A percentile compares a stretch with the other conserved stretches of the same genome.
These are phyloP conservation scores for Microsporum ferrugineum DNA, from an alignment of 2,329 filamentous ascomycete genomes.

Conservation along the genomic window DNA sequence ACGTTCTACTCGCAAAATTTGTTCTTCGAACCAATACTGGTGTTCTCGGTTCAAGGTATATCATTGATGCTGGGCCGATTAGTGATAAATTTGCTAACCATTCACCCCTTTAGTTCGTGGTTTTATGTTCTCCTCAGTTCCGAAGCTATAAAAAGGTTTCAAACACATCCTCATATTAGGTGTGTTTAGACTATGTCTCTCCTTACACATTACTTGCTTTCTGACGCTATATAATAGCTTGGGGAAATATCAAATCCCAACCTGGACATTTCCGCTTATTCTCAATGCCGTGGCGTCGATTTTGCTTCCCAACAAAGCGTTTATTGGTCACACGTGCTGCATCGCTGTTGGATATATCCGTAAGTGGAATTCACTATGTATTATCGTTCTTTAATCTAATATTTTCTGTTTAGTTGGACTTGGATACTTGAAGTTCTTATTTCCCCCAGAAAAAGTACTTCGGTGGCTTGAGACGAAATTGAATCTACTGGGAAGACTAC, in stretches of 20 bases:
- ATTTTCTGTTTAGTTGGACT: slow-evolving; percentile 53
- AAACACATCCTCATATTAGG: slow-evolving; percentile 65
- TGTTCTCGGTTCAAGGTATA: slow-evolving; percentile 72
- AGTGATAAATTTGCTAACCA: background rate
- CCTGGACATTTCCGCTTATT: slow-evolving; percentile 80
- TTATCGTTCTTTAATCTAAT: slow-evolving; percentile 6
- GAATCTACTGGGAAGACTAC: slow-evolving; percentile 69
- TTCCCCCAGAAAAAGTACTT: slow-evolving; percentile 77
- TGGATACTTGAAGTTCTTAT: slow-evolving; percentile 78
- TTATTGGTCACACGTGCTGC: slow-evolving; percentile 77
- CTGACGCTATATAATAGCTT: slow-evolving; percentile 33
- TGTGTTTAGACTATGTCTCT: slow-evolving; percentile 20
- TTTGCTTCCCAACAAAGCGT: slow-evolving; percentile 67
- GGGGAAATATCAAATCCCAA: slow-evolving; percentile 63
- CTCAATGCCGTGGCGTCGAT: slow-evolving; percentile 63
- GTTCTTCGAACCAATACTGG: slow-evolving; percentile 60
- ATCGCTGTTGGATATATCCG: slow-evolving; percentile 77
- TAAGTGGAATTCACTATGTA: slow-evolving; percentile 34
- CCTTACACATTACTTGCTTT: background rate
- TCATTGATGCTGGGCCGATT: background rate
- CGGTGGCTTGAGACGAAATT: slow-evolving; percentile 82
- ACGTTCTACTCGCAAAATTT: slow-evolving; percentile 65
- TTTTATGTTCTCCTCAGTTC: slow-evolving; percentile 76
- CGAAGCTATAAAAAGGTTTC: slow-evolving; percentile 77
- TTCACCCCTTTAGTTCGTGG: slow-evolving; percentile 56